Conservation (phyloP, 345 rosid genomes). For the Dovyalis caffra region DNA sequence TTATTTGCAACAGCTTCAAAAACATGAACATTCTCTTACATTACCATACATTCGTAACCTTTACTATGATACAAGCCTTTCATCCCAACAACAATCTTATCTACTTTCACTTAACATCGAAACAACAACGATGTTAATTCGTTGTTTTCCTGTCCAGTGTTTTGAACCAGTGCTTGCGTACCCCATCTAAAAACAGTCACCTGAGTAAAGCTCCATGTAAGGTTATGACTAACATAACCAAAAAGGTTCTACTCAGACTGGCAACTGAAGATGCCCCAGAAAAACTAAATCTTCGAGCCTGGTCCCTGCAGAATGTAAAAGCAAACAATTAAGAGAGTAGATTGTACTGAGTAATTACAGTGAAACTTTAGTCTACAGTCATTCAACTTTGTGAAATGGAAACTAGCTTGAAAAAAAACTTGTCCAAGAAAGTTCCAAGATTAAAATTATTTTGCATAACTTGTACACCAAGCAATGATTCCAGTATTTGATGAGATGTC, state of each 20-base stretch:
- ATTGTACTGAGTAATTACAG: neutral
- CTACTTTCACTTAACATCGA: too few species aligned
- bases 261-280: conserved; percentile 41
- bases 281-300: conserved; percentile 63
- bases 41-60: too few species aligned
- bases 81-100: too few species aligned
- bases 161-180: too few species aligned
- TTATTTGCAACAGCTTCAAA: too few species aligned
- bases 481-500: neutral
- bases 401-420: too few species aligned
- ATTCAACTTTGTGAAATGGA: neutral
- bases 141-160: too few species aligned
- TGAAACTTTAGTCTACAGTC: neutral
- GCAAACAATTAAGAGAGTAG: neutral
- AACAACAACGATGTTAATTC: too few species aligned
- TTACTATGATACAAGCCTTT: too few species aligned
- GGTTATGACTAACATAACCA: conserved; percentile 27
- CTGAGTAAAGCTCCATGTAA: conserved; percentile 32
- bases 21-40: too few species aligned
- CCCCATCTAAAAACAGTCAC: conserved; percentile 12
- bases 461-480: neutral
- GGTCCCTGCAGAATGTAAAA: conserved; percentile 53
- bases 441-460: neutral
- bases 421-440: neutral
- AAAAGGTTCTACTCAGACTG: conserved; percentile 26